phyloP scores from a whole-genome alignment of 495 filamentous ascomycete species.

The Penicillium cataractarum region DNA sequence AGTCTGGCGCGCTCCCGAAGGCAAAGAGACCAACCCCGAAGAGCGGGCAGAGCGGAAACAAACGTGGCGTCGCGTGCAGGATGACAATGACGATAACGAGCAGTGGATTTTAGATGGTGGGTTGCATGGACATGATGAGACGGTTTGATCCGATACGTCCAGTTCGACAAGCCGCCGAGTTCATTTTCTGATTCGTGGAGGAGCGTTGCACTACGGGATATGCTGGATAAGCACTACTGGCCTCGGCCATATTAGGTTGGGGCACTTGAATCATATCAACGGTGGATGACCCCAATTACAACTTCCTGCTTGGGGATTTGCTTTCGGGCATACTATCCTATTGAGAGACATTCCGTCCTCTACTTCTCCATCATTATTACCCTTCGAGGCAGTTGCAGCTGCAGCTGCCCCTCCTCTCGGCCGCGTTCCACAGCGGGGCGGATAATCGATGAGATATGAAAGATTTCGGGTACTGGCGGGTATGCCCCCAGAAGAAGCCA shows the following conservation, averaged over 20 bases:
- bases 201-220: background rate
- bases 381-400: conserved; percentile 6
- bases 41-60: conserved; percentile 49
- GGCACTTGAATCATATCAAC: background rate
- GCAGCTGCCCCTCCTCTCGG: conserved; percentile 1
- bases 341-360: background rate
- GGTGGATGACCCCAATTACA: background rate
- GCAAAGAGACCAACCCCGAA: conserved; percentile 43
- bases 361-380: background rate
- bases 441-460: background rate
- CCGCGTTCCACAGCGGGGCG: background rate
- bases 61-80: conserved; percentile 88
- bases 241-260: background rate
- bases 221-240: conserved; percentile 2
- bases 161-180: background rate
- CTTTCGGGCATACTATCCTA: background rate
- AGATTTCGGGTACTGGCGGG: conserved; percentile 18
- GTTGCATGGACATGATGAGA: conserved; percentile 53
- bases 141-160: conserved; percentile 1
- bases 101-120: conserved; percentile 90
- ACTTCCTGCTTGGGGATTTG: background rate
- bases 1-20: conserved; percentile 63
- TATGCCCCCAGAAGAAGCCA: background rate
- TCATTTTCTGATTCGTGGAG: background rate
- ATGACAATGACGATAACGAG: conserved; percentile 89